Base-by-base conservation (phyloP, 176 grass and related monocot genomes). In the Pontederia paniculata region DNA sequence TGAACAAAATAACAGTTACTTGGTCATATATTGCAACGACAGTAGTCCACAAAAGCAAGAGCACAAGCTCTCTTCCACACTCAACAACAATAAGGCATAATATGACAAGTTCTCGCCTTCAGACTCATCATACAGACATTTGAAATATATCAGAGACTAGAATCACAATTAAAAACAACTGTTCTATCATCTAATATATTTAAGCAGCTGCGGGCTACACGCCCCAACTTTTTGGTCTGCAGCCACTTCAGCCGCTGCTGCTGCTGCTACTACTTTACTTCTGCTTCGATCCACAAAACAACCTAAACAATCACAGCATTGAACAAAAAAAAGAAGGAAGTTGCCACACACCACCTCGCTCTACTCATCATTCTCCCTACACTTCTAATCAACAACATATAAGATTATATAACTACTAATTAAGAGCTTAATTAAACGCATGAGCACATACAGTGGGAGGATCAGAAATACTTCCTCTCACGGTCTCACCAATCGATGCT, bases 231-330 rank as follows among this genome's bases (percentile, higher is more conserved):
- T 76, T 62, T 52, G 21, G 53, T 60, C 67, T 76, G 73, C 72
- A 82, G 73, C 73, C 79, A 63, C 79, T 70, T 77, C 73, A 82
- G 42, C 70, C 69, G 71, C 70, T 51, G 49, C 52, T 46, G 17
- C 10, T 7, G 12, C 2, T 42, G 17, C 44, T 19, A 48, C 67
- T 42, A 54, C 16, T 46, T 65, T 21, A 25, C 20, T 65, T 14
- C 25, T 13, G 21, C 28, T 19, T 19, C 13, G 18, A 41, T 9
- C 2, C 48, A 68, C 50, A 44, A 5, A 41, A 67, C 63, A 66
- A 14, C 48, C 15, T 68, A 43, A 12, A 25, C 12, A 45, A 55
- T 2, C 13, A 45, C 17, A 42, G n/a, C 15, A 68, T 45, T 71
- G 41, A 14, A 59, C 12, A 46, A 1, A 57, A 12, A 57, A 37